Conservation (phyloP, 768 basidiomycete species). For the Clathrus columnatus region DNA sequence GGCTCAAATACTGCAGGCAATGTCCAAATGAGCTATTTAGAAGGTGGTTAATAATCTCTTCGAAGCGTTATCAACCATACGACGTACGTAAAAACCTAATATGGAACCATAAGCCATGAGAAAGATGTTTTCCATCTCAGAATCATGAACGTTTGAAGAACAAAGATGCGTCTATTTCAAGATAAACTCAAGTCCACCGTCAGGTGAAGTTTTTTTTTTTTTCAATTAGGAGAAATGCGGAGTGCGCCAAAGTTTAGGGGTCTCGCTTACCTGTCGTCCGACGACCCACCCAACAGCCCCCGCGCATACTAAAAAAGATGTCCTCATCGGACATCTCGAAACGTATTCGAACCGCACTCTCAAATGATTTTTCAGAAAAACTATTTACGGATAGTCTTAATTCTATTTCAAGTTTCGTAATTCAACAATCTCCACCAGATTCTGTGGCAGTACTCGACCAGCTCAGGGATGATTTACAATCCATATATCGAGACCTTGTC, state of each 20-base stretch:
- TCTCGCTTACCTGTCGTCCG: too few relatives aligned
- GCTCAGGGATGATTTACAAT: constrained; percentile 61
- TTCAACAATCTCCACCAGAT: neutral
- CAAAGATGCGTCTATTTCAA: too few relatives aligned
- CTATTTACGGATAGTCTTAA: neutral
- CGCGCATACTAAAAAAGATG: neutral
- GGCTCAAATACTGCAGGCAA: too few relatives aligned
- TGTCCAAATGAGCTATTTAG: too few relatives aligned
- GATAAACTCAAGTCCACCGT: too few relatives aligned
- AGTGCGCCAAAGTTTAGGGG: neutral
- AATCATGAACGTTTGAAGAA: too few relatives aligned
- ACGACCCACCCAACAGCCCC: neutral
- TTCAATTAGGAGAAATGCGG: neutral
- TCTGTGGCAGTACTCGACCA: constrained; percentile 28
- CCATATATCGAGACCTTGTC: constrained; percentile 50
- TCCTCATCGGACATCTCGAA: constrained; percentile 3
- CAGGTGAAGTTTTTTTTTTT: too few relatives aligned
- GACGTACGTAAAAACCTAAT: too few relatives aligned
- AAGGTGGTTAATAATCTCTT: too few relatives aligned
- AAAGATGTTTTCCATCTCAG: too few relatives aligned
- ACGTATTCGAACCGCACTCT: constrained; percentile 1
- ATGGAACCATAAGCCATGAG: too few relatives aligned
- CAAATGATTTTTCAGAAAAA: constrained; percentile 6
- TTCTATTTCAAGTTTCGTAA: neutral
- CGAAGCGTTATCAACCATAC: too few relatives aligned